phyloP scores from a whole-genome alignment of 768 basidiomycete genomes.

The Termitomyces sp. region DNA sequence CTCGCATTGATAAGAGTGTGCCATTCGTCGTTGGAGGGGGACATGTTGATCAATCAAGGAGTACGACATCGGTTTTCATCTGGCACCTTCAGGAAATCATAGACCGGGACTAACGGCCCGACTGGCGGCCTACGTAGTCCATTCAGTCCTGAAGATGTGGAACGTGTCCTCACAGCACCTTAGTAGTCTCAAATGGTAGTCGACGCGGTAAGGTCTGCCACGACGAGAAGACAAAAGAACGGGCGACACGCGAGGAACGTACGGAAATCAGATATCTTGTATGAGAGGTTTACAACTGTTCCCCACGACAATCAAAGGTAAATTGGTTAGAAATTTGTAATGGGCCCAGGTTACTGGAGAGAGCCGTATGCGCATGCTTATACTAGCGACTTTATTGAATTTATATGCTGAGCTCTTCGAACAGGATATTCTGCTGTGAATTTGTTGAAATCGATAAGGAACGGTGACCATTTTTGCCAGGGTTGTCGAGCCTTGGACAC shows the following conservation, averaged over 20 bases:
- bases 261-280: neutral
- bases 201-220: no score
- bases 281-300: neutral
- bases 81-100: no score
- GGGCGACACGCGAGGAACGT: no score
- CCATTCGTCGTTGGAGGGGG: slow-evolving; percentile 29
- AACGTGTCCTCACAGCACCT: neutral
- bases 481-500: no score
- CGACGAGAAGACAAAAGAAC: no score
- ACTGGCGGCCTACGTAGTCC: no score
- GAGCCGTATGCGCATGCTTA: no score
- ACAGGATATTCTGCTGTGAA: neutral
- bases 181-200: neutral
- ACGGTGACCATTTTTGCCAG: neutral
- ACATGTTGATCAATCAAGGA: slow-evolving; percentile 10
- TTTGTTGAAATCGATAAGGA: neutral
- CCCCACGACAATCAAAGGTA: neutral
- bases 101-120: no score
- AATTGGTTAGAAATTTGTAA: neutral
- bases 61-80: neutral
- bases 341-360: no score
- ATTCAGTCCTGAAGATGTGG: neutral
- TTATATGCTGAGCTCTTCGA: neutral
- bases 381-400: neutral
- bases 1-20: slow-evolving; percentile 20